These are phyloP conservation scores for Debaryomyces sp. DNA, from an alignment of 1,139 yeast genomes.

Conservation along the genomic window DNA sequence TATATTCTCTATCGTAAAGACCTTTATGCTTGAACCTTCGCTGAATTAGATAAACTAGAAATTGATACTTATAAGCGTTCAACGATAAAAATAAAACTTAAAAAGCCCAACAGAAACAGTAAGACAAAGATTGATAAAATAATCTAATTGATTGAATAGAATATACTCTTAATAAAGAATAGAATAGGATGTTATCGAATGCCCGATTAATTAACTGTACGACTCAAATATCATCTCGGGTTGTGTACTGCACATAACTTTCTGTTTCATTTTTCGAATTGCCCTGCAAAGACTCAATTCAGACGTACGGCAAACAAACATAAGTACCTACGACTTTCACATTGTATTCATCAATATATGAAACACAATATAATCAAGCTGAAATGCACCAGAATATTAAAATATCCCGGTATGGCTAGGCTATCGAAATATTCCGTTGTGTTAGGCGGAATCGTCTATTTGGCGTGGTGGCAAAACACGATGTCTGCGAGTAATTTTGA, in stretches of 20 bases:
- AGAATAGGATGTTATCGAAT: constrained; percentile 2
- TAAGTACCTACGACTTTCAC: too few relatives aligned
- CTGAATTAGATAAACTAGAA: not conserved
- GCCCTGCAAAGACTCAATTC: not conserved
- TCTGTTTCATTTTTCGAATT: not conserved
- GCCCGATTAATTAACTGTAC: constrained; percentile 1
- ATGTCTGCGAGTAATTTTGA: not conserved
- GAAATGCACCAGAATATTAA: not conserved
- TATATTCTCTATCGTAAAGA: not conserved
- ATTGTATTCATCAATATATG: too few relatives aligned
- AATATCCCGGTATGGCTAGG: not conserved
- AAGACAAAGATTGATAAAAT: constrained; percentile 2
- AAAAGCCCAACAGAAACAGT: not conserved
- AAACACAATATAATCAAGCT: not conserved
- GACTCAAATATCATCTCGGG: not conserved
- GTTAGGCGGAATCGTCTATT: not conserved
- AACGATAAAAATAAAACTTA: not conserved
- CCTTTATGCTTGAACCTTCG: not conserved
- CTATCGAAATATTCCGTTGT: not conserved
- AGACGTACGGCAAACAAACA: not conserved
- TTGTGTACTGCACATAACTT: constrained; percentile 1
- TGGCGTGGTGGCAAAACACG: not conserved
- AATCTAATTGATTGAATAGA: constrained; percentile 4
- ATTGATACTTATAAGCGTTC: not conserved
- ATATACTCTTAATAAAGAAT: constrained; percentile 1